A percentile compares a stretch with the other conserved stretches of the same genome.
Conservation (phyloP, 495 filamentous ascomycete species). For the Hypoxylon intermedium region DNA sequence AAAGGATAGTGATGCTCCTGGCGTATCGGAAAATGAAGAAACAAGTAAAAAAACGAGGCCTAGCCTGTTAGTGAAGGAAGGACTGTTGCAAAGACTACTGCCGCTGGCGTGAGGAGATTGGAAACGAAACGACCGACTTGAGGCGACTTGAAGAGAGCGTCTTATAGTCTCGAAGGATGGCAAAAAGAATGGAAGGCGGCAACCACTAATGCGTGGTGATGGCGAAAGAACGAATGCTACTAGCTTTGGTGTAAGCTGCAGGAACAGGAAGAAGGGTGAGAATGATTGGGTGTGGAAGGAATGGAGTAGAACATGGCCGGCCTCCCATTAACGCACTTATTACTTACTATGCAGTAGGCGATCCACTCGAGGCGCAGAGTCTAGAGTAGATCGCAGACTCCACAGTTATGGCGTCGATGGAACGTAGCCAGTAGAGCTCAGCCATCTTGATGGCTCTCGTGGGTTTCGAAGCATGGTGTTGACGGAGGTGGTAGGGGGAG, state of each 20-base stretch:
- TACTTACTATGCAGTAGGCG: conserved; percentile 26
- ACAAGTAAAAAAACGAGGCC: conserved; percentile 37
- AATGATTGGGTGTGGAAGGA: conserved; percentile 42
- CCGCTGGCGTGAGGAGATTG: conserved; percentile 34
- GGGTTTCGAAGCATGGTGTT: conserved; percentile 42
- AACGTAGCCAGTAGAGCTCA: conserved; percentile 44
- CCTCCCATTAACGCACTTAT: conserved; percentile 15
- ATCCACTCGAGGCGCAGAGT: conserved; percentile 31
- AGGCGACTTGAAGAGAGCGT: conserved; percentile 29
- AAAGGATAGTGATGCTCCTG: conserved; percentile 51
- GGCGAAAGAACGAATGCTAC: conserved; percentile 32
- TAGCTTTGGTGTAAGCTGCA: conserved; percentile 32
- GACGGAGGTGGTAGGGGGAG: conserved; percentile 18
- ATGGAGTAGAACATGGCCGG: conserved; percentile 33
- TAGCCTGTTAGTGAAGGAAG: conserved; percentile 48
- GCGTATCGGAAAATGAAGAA: conserved; percentile 43
- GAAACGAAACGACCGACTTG: conserved; percentile 40
- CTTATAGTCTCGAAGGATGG: conserved; percentile 42
- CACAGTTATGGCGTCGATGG: conserved; percentile 31
- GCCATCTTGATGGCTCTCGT: conserved; percentile 36
- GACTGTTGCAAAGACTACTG: conserved; percentile 43
- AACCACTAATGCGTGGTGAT: conserved; percentile 35
- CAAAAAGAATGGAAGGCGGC: conserved; percentile 33
- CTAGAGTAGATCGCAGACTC: conserved; percentile 33
- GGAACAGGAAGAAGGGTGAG: conserved; percentile 32